phyloP scores from a whole-genome alignment of 106 monocot genomes.

The Cymbidium sinense region DNA sequence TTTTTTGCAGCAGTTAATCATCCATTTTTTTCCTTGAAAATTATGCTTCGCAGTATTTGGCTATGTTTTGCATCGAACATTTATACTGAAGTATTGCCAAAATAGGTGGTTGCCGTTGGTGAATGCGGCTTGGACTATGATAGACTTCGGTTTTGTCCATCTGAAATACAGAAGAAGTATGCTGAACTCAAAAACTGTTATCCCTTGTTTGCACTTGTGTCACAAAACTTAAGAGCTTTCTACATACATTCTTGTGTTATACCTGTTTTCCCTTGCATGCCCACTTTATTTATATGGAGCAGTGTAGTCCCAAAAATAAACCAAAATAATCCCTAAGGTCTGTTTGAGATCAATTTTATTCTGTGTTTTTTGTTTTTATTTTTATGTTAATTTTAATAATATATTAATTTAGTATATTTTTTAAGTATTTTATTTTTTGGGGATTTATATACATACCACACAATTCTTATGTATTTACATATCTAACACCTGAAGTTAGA shows the following conservation, averaged over 20 bases:
- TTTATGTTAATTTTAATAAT: too few relatives aligned
- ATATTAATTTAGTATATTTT: too few relatives aligned
- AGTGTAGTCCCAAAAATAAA: background rate
- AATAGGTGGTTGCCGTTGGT: conserved; percentile 93
- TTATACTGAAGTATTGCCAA: background rate
- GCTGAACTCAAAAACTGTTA: conserved; percentile 1
- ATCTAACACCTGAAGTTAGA: too few relatives aligned
- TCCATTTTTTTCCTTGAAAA: background rate
- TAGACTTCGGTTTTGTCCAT: conserved; percentile 89
- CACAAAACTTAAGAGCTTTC: background rate
- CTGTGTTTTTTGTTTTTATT: too few relatives aligned
- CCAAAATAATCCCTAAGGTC: background rate
- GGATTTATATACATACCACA: too few relatives aligned
- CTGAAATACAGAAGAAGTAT: conserved; percentile 86
- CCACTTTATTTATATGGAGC: background rate
- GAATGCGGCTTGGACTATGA: conserved; percentile 99
- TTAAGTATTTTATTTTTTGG: too few relatives aligned
- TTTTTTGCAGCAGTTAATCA: background rate
- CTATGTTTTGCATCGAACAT: background rate
- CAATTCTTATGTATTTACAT: too few relatives aligned
- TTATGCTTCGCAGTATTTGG: background rate
- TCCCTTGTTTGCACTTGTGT: background rate
- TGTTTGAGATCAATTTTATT: too few relatives aligned
- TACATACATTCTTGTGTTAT: background rate
- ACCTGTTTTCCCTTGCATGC: background rate